These are phyloP conservation scores for Protostelium mycophagum DNA, from an alignment of 78 protist genomes.

Conservation along the genomic window DNA sequence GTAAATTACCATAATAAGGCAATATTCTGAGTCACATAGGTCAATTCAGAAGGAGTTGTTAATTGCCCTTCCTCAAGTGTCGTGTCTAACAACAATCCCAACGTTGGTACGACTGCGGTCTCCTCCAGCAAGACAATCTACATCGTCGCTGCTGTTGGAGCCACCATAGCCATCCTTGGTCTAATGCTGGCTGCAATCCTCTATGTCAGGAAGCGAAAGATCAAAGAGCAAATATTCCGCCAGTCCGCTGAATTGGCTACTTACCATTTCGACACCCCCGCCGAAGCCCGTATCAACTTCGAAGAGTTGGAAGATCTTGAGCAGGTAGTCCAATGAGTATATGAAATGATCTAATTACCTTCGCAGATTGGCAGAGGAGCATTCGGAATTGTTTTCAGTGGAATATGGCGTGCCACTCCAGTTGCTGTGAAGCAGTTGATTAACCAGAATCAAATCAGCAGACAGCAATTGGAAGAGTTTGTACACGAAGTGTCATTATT, in stretches of 20 bases:
- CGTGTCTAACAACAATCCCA: too few relatives aligned
- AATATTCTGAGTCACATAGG: too few relatives aligned
- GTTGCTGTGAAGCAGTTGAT: neutral
- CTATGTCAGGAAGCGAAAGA: neutral
- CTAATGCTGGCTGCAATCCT: neutral
- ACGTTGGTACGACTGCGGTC: too few relatives aligned
- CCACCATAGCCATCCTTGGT: neutral
- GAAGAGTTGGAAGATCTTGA: neutral
- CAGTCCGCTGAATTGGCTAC: neutral
- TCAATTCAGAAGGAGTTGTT: too few relatives aligned
- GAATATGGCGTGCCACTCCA: neutral
- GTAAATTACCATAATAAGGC: too few relatives aligned
- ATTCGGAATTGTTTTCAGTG: neutral
- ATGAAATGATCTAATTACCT: too few relatives aligned
- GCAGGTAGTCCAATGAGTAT: too few relatives aligned
- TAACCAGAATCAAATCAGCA: neutral
- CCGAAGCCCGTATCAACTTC: neutral
- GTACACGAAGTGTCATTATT: neutral
- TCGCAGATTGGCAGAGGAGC: neutral
- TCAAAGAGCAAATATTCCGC: neutral
- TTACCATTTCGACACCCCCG: neutral
- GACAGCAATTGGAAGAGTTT: neutral
- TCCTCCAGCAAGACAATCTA: too few relatives aligned
- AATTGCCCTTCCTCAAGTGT: too few relatives aligned
- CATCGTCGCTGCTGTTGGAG: neutral